Evolutionary conservation across 2,329 filamentous ascomycete genomes (phyloP).

Genomic region (Tolypocladium endophyticum): DNA sequence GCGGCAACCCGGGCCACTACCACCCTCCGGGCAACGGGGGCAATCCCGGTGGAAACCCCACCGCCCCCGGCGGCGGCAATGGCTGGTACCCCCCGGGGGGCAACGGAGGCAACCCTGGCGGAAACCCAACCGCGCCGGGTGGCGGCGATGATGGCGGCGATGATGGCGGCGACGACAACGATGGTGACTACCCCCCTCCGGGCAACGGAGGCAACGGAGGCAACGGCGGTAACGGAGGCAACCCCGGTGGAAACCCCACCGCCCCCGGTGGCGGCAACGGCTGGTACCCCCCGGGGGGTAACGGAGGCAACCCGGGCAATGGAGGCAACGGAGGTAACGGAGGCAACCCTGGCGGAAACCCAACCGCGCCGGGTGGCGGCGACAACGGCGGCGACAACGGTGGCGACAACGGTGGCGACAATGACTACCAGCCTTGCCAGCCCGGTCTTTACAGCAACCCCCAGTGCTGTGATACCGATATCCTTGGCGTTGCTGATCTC

Average conservation of each 20-base stretch:
- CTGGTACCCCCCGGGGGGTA: background rate
- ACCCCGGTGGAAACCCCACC: background rate
- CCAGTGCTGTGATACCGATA: constrained; percentile 7
- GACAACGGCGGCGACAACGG: background rate
- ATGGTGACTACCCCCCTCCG: background rate
- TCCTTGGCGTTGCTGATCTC: constrained; percentile 5
- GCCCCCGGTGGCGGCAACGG: background rate
- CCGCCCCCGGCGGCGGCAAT: background rate
- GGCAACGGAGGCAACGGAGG: background rate
- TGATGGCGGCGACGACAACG: background rate
- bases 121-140: background rate
- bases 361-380: background rate
- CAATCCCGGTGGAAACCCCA: background rate
- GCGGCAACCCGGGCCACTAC: background rate
- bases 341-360: background rate
- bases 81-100: no score
- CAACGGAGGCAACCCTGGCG: background rate
- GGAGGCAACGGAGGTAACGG: background rate
- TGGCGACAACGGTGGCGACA: background rate
- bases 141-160: background rate
- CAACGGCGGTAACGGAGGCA: background rate
- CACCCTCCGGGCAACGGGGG: background rate
- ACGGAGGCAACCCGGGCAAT: background rate
- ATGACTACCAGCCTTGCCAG: background rate
- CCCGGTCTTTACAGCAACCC: constrained; percentile 5